Evolutionary conservation across 176 grass and related monocot genomes (phyloP), one percentile per base, ranked within the genome.

Genomic region (Oryza longistaminata): DNA sequence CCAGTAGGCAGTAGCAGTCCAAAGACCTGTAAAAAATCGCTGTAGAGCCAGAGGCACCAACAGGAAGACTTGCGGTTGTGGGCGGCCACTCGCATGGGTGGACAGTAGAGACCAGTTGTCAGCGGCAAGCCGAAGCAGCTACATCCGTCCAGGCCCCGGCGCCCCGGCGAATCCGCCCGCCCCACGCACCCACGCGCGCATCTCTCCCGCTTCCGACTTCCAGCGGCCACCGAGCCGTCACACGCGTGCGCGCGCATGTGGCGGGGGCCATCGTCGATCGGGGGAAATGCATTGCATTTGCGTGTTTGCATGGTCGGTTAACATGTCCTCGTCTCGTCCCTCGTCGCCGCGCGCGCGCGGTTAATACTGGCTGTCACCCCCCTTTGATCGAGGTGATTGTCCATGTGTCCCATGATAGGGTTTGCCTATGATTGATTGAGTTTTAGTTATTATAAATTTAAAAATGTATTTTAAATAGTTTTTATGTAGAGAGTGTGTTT

Each of bases 91-190:
- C 64, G 44, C 58, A 22, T 62, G 7, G 58, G 58, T 62, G 58
- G 58, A 61, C 73, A 86, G 87, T 24, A 3, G 48, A 78, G 53
- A 44, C 39, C 82, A 90, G 88, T 75, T 90, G 91, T 78, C 91
- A 64, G 65, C 85, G 61, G 88, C 64, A 61, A 83, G 80, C 19
- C 34, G 88, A 81, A 40, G 81, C 34, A 7, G 53, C 53, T 9
- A 19, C 53, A n/a, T 19, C 52, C 17, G 1, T 37, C 22, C 14
- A 3, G 11, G 46, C 48, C 48, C 33, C 21, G 46, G 43, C 5
- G 73, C n/a, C 31, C 33, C 31, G 46, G 43, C 5, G 73, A 31
- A 69, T 69, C 71, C 55, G 25, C 15, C 25, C 4, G 7, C 44
- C 29, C 72, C 26, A 64, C 52, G 55, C 81, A 73, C 15, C 16